Evolutionary conservation across 1,284 basidiomycete genomes (phyloP).

Genomic region (Calocybe gambosa): DNA sequence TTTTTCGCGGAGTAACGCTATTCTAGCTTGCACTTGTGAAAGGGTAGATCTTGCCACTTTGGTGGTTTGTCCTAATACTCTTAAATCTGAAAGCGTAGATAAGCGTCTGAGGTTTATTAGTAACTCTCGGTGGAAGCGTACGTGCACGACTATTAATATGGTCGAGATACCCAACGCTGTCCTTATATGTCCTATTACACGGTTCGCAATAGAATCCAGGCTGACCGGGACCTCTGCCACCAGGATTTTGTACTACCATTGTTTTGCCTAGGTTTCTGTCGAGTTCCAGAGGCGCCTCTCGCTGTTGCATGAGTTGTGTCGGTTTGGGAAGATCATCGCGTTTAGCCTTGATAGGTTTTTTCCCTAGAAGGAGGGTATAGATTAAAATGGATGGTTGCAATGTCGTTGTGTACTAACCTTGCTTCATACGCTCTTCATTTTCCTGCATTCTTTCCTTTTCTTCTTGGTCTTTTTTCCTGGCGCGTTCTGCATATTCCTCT

Average conservation of each 20-base stretch:
- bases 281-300: conserved; percentile 76
- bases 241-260: conserved; percentile 81
- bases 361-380: conserved; percentile 46
- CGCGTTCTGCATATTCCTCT: conserved; percentile 74
- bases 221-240: conserved; percentile 76
- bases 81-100: conserved; percentile 59
- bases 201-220: conserved; percentile 91
- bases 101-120: conserved; percentile 6
- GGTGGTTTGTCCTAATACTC: conserved; percentile 91
- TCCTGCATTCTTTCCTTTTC: conserved; percentile 79
- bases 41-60: conserved; percentile 86
- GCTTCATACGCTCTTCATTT: conserved; percentile 77
- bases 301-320: conserved; percentile 82
- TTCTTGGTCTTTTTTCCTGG: conserved; percentile 69
- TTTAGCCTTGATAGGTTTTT: conserved; percentile 64
- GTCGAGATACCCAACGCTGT: conserved; percentile 89
- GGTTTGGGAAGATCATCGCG: conserved; percentile 79
- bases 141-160: conserved; percentile 94
- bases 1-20: conserved; percentile 82
- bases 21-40: conserved; percentile 85
- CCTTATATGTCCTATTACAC: conserved; percentile 89
- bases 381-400: not conserved
- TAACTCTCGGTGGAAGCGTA: conserved; percentile 39
- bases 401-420: conserved; percentile 43
- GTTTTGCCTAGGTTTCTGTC: conserved; percentile 92